Conservation (phyloP, 768 basidiomycete species). For the Omphalotus guepiniiformis region DNA sequence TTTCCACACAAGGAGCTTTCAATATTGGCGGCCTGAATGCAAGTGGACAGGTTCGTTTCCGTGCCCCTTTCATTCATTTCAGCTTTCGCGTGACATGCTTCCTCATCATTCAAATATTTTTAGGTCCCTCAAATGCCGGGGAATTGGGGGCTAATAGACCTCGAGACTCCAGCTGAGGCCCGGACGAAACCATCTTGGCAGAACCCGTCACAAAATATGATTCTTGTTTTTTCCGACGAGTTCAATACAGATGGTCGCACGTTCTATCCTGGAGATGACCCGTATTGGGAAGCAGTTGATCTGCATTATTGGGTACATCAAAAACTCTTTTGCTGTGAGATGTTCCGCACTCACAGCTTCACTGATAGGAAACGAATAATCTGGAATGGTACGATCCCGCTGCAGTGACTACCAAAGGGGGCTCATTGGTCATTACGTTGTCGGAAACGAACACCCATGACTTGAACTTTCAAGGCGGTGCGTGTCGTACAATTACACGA, state of each 20-base stretch:
- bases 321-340: not conserved
- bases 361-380: conserved; percentile 56
- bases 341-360: not conserved
- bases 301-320: conserved; percentile 69
- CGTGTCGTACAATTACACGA: conserved; percentile 15
- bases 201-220: conserved; percentile 24
- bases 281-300: conserved; percentile 78
- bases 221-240: conserved; percentile 77
- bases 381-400: conserved; percentile 88
- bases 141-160: conserved; percentile 68
- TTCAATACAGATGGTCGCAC: conserved; percentile 72
- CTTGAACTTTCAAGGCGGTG: conserved; percentile 65
- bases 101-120: not conserved
- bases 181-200: conserved; percentile 25
- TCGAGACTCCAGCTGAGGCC: conserved; percentile 63
- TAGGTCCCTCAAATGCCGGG: conserved; percentile 60
- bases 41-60: conserved; percentile 35
- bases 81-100: not conserved
- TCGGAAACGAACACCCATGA: conserved; percentile 56
- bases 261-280: conserved; percentile 80
- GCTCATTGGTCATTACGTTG: conserved; percentile 70
- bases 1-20: conserved; percentile 32
- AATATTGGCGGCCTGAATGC: conserved; percentile 50
- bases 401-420: conserved; percentile 64
- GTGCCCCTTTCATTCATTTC: not conserved